These are phyloP conservation scores for Plectosphaerella sp. DNA, from an alignment of 2,329 filamentous ascomycete genomes.

Conservation along the genomic window DNA sequence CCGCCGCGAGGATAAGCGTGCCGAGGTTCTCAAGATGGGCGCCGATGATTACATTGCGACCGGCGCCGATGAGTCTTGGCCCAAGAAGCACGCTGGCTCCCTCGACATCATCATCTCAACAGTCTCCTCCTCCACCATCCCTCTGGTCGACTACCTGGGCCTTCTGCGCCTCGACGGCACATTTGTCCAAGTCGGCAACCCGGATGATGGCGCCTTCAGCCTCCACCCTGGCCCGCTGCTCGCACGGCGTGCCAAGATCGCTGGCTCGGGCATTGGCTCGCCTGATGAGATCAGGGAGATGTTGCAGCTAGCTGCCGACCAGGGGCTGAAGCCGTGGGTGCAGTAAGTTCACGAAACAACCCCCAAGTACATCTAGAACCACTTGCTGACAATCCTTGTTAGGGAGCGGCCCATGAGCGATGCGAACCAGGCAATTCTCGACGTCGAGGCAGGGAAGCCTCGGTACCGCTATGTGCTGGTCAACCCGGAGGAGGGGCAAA, in stretches of 20 bases:
- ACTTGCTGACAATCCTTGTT: too few species aligned
- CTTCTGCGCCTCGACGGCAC: slow-evolving; percentile 51
- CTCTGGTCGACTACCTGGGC: slow-evolving; percentile 54
- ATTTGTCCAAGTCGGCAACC: slow-evolving; percentile 58
- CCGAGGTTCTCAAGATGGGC: slow-evolving; percentile 52
- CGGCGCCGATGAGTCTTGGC: slow-evolving; percentile 49
- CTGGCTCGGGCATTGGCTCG: slow-evolving; percentile 41
- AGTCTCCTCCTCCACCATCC: slow-evolving; percentile 36
- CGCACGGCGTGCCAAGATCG: slow-evolving; percentile 46
- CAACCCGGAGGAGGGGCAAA: slow-evolving; percentile 23
- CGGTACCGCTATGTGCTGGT: slow-evolving; percentile 42
- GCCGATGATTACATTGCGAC: slow-evolving; percentile 45
- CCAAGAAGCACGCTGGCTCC: slow-evolving; percentile 40
- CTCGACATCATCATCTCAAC: slow-evolving; percentile 59
- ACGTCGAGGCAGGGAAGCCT: slow-evolving; percentile 50
- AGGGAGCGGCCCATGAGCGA: slow-evolving; percentile 45
- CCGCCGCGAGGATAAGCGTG: slow-evolving; percentile 44
- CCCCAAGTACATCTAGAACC: too few species aligned
- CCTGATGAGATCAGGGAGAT: slow-evolving; percentile 55
- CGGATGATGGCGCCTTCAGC: slow-evolving; percentile 25
- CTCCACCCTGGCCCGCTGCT: slow-evolving; percentile 54
- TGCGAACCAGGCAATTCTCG: slow-evolving; percentile 48
- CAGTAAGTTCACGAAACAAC: slow-evolving; percentile 19
- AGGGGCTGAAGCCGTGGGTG: slow-evolving; percentile 53
- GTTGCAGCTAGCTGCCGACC: slow-evolving; percentile 52